Conservation (phyloP, 2,329 filamentous ascomycete genomes). For the Beauveria pseudobassiana region DNA sequence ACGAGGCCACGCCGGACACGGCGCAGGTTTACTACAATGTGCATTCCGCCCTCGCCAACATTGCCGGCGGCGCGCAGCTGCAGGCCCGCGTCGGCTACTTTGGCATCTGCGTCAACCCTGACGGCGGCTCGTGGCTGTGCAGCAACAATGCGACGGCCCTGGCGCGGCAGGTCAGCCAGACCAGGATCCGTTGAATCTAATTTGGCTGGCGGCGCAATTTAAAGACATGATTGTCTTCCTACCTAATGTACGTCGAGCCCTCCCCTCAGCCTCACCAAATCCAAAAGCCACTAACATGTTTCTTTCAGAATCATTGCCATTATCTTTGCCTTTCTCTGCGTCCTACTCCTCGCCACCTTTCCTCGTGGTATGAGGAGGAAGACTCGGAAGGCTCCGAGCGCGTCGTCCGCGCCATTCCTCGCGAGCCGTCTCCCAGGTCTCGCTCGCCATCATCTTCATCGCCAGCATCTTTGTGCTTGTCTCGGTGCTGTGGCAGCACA, state of each 20-base stretch:
- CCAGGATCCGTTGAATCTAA: slow-evolving; percentile 91
- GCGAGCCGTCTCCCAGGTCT: slow-evolving; percentile 83
- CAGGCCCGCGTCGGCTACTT: slow-evolving; percentile 96
- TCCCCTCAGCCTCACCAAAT: neutral
- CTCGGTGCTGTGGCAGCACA: slow-evolving; percentile 85
- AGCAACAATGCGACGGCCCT: slow-evolving; percentile 94
- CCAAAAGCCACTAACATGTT: slow-evolving; percentile 11
- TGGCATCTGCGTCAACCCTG: slow-evolving; percentile 90
- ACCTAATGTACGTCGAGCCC: slow-evolving; percentile 66
- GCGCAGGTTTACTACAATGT: slow-evolving; percentile 88
- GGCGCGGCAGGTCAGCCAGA: slow-evolving; percentile 84
- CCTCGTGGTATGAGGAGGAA: slow-evolving; percentile 91
- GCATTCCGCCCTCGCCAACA: slow-evolving; percentile 77
- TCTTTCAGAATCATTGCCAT: slow-evolving; percentile 80
- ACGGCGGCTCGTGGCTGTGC: slow-evolving; percentile 87
- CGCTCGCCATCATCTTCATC: slow-evolving; percentile 85
- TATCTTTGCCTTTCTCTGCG: slow-evolving; percentile 92
- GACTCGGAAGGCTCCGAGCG: slow-evolving; percentile 74
- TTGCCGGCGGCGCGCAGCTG: slow-evolving; percentile 75
- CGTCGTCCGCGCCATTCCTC: slow-evolving; percentile 90
- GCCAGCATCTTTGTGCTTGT: slow-evolving; percentile 64
- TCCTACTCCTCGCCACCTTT: slow-evolving; percentile 91
- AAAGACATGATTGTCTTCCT: slow-evolving; percentile 99
- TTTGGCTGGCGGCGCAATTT: slow-evolving; percentile 95
- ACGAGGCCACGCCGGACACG: slow-evolving; percentile 73